Conservation (phyloP, 2,329 filamentous ascomycete genomes). For the Fusarium sp. region DNA sequence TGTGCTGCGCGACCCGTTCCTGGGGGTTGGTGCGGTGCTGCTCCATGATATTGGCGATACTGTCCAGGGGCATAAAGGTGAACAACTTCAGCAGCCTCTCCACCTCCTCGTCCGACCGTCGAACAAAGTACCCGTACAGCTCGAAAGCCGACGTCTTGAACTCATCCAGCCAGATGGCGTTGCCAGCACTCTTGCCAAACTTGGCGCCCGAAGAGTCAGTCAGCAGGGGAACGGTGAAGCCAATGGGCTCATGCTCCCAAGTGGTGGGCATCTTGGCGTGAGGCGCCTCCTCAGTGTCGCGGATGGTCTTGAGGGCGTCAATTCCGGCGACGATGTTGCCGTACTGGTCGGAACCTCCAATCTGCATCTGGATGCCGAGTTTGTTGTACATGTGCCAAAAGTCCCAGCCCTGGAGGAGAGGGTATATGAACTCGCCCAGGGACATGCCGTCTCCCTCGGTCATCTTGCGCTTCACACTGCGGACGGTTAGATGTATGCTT, state of each 20-base stretch:
- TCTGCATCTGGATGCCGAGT: slow-evolving; percentile 81
- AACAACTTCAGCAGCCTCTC: slow-evolving; percentile 87
- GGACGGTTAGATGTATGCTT: slow-evolving; percentile 33
- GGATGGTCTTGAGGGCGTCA: slow-evolving; percentile 83
- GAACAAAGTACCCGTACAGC: slow-evolving; percentile 90
- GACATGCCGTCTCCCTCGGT: slow-evolving; percentile 92
- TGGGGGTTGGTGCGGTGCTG: slow-evolving; percentile 76
- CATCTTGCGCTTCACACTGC: slow-evolving; percentile 81
- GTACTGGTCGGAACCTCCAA: slow-evolving; percentile 95
- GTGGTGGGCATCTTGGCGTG: slow-evolving; percentile 53
- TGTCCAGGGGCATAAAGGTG: slow-evolving; percentile 81
- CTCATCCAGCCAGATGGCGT: slow-evolving; percentile 91
- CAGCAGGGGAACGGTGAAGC: slow-evolving; percentile 90
- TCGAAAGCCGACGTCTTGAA: slow-evolving; percentile 86
- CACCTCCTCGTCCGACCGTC: slow-evolving; percentile 83
- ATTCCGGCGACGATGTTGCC: slow-evolving; percentile 95
- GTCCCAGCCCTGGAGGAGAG: slow-evolving; percentile 94
- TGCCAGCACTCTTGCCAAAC: slow-evolving; percentile 94
- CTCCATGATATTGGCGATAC: slow-evolving; percentile 76
- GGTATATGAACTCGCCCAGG: slow-evolving; percentile 92
- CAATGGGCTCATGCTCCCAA: slow-evolving; percentile 72
- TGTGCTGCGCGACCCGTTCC: slow-evolving; percentile 83
- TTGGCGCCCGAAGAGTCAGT: slow-evolving; percentile 89
- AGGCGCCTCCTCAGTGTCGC: slow-evolving; percentile 66
- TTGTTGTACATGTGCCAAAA: slow-evolving; percentile 88